phyloP scores from a whole-genome alignment of 2,329 filamentous ascomycete genomes.

The Colletotrichum sp. region DNA sequence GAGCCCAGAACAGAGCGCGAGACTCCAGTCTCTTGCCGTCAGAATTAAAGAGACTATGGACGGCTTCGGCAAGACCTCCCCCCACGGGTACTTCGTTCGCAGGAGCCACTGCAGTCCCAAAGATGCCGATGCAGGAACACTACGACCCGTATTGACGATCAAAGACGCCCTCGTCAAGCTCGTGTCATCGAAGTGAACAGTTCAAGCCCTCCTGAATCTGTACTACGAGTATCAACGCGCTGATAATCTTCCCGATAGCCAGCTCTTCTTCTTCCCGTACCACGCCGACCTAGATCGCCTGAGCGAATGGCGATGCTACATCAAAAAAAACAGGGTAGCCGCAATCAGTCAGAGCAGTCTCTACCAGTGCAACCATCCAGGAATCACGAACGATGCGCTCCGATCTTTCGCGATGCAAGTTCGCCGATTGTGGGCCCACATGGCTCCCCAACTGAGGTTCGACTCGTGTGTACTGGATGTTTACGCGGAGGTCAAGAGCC shows the following conservation, averaged over 20 bases:
- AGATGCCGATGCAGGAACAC: background rate
- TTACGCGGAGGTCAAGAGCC: background rate
- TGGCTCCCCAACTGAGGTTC: background rate
- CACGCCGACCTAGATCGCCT: background rate
- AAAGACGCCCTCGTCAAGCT: background rate
- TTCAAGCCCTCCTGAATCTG: background rate
- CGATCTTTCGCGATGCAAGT: background rate
- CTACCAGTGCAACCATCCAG: background rate
- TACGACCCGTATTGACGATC: background rate
- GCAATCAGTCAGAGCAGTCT: background rate
- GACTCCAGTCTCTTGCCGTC: background rate
- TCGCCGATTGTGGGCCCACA: background rate
- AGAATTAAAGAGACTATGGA: background rate
- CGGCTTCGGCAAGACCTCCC: background rate
- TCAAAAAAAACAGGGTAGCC: background rate
- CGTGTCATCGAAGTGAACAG: background rate
- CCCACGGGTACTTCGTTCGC: background rate
- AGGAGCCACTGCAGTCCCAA: background rate
- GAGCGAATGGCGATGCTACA: background rate
- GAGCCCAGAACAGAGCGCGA: accelerated
- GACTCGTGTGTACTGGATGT: background rate
- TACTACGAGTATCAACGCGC: background rate
- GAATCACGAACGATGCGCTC: background rate
- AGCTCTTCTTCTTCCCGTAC: background rate
- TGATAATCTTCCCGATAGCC: background rate